Percentiles rank a stretch among this genome's conserved stretches.
Evolutionary conservation across 2,329 filamentous ascomycete genomes (phyloP).

Genomic region (Stemphylium beticola): DNA sequence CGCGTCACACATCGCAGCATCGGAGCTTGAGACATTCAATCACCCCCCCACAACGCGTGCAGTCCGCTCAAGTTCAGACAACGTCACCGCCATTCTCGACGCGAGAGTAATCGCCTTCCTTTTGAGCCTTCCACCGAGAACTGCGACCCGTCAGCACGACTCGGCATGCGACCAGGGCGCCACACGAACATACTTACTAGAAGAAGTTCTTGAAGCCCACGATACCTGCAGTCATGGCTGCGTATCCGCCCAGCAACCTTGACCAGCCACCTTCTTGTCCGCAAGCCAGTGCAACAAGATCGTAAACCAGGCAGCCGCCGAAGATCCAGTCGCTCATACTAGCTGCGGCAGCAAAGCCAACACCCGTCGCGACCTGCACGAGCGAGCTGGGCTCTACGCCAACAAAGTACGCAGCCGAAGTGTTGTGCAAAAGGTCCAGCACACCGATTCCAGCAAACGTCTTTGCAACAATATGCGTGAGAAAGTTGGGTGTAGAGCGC

Average conservation of each 20-base stretch:
- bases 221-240: constrained; percentile 59
- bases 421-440: constrained; percentile 65
- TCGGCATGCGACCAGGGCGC: neutral
- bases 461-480: constrained; percentile 65
- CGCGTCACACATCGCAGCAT: neutral
- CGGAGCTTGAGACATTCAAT: neutral
- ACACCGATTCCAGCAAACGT: constrained; percentile 67
- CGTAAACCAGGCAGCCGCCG: constrained; percentile 65
- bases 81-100: constrained; percentile 14
- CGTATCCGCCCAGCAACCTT: constrained; percentile 58
- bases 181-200: constrained; percentile 49
- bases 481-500: constrained; percentile 57
- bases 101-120: constrained; percentile 26
- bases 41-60: neutral
- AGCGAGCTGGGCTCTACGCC: constrained; percentile 54
- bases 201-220: constrained; percentile 60
- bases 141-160: constrained; percentile 32
- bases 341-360: constrained; percentile 60
- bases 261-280: constrained; percentile 62
- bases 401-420: constrained; percentile 62
- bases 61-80: neutral
- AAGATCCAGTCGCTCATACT: constrained; percentile 65
- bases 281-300: constrained; percentile 60
- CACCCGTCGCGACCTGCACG: constrained; percentile 60
- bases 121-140: constrained; percentile 31